These are phyloP conservation scores for Trichosporon ovoides DNA, from an alignment of 1,284 basidiomycete genomes.

Conservation along the genomic window DNA sequence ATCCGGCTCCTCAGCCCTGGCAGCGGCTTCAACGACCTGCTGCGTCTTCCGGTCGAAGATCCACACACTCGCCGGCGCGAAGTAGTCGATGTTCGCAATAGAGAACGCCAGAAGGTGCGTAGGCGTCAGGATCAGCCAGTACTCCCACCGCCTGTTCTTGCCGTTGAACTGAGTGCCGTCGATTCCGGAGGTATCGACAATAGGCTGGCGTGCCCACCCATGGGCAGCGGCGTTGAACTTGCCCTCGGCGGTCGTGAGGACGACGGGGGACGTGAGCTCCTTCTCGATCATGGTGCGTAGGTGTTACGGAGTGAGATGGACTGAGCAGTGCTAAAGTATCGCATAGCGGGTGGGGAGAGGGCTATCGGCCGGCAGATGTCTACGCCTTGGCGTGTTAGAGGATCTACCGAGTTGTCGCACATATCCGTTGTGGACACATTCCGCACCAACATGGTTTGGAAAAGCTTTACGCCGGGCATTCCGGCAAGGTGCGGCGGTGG, in stretches of 20 bases:
- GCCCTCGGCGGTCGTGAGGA: constrained; percentile 7
- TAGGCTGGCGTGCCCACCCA: constrained; percentile 15
- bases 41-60: constrained; percentile 8
- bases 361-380: too few relatives aligned
- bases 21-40: background rate
- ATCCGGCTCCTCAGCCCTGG: background rate
- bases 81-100: constrained; percentile 12
- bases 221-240: constrained; percentile 14
- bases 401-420: background rate
- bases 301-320: background rate
- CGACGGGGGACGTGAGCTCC: constrained; percentile 13
- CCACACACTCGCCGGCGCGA: constrained; percentile 5
- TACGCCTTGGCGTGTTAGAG: background rate
- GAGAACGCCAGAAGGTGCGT: constrained; percentile 11
- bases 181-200: constrained; percentile 11
- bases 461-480: too few relatives aligned
- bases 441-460: too few relatives aligned
- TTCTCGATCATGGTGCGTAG: background rate
- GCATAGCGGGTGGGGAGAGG: too few relatives aligned
- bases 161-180: constrained; percentile 1
- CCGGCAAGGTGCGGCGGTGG: too few relatives aligned
- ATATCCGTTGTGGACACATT: background rate
- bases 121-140: constrained; percentile 18
- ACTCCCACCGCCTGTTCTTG: constrained; percentile 20
- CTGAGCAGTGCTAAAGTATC: too few relatives aligned